Conservation (phyloP, 2,329 filamentous ascomycete genomes). For the Cercospora sojina region DNA sequence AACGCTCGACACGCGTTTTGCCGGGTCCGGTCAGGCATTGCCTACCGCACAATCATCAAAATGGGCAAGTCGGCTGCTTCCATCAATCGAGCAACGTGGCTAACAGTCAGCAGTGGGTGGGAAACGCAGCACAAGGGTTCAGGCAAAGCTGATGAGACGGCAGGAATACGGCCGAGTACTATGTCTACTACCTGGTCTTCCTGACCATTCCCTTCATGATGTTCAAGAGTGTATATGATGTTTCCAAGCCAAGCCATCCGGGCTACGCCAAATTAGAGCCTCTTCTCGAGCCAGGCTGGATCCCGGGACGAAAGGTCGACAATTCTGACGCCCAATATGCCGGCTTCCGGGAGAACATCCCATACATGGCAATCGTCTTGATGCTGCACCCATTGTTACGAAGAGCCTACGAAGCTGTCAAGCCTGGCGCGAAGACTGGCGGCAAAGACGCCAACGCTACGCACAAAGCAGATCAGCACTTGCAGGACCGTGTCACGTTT, state of each 20-base stretch:
- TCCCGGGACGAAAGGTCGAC: slow-evolving; percentile 88
- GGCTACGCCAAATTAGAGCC: slow-evolving; percentile 73
- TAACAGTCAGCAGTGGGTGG: slow-evolving; percentile 10
- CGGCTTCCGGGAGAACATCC: slow-evolving; percentile 81
- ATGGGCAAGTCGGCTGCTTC: slow-evolving; percentile 53
- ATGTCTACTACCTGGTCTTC: slow-evolving; percentile 73
- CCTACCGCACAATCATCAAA: slow-evolving; percentile 59
- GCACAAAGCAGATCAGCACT: slow-evolving; percentile 55
- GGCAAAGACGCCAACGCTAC: slow-evolving; percentile 20
- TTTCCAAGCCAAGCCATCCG: slow-evolving; percentile 82
- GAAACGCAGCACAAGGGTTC: background rate
- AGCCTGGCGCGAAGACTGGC: background rate
- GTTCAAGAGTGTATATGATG: slow-evolving; percentile 85
- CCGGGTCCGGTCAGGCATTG: slow-evolving; percentile 54
- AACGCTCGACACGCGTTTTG: slow-evolving; percentile 70
- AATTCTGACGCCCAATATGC: slow-evolving; percentile 86
- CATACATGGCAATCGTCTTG: slow-evolving; percentile 72
- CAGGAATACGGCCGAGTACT: slow-evolving; percentile 77
- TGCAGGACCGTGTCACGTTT: slow-evolving; percentile 70
- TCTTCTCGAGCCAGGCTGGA: slow-evolving; percentile 79
- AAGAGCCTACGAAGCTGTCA: slow-evolving; percentile 60
- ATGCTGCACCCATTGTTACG: slow-evolving; percentile 77
- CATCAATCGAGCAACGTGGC: background rate
- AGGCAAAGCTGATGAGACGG: background rate
- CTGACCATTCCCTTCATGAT: slow-evolving; percentile 69